These are phyloP conservation scores for Mayamaea pseudoterrestris DNA, from an alignment of 108 stramenopile species.

Conservation along the genomic window DNA sequence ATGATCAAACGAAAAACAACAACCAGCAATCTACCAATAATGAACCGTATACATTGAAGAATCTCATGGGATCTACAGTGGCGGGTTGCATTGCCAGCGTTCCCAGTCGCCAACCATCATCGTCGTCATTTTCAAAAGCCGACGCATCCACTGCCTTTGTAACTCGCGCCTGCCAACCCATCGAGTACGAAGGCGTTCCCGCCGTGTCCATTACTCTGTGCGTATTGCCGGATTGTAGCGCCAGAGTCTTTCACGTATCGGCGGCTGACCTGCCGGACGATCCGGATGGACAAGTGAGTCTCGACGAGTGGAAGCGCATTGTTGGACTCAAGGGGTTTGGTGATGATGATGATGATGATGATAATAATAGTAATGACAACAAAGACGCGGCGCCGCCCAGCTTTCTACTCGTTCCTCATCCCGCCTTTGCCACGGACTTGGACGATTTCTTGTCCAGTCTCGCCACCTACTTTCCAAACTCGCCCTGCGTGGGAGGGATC, in stretches of 20 bases:
- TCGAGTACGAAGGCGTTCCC: slow-evolving; percentile 62
- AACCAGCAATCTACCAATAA: too few relatives aligned
- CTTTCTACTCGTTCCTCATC: slow-evolving; percentile 56
- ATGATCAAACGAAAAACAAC: too few relatives aligned
- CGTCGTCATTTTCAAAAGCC: slow-evolving; percentile 2
- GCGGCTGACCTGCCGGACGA: slow-evolving; percentile 58
- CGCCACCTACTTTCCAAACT: slow-evolving; percentile 10
- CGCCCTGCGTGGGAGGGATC: slow-evolving; percentile 52
- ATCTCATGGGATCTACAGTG: slow-evolving; percentile 55
- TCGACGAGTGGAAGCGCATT: slow-evolving; percentile 22
- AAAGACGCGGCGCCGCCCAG: slow-evolving; percentile 14
- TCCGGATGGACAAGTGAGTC: slow-evolving; percentile 13
- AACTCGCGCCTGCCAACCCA: slow-evolving; percentile 15
- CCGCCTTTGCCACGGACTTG: slow-evolving; percentile 61
- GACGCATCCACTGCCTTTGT: not conserved
- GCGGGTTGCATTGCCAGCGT: slow-evolving; percentile 56
- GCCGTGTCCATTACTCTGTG: slow-evolving; percentile 47
- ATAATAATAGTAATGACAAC: slow-evolving; percentile 2
- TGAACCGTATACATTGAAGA: too few relatives aligned
- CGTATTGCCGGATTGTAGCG: slow-evolving; percentile 49
- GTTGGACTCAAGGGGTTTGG: slow-evolving; percentile 24
- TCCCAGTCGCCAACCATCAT: slow-evolving; percentile 2
- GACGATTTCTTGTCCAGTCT: slow-evolving; percentile 53
- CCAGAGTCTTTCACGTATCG: slow-evolving; percentile 47
- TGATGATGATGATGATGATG: slow-evolving; percentile 8